Evolutionary conservation across 169 alveolate species (phyloP), one percentile per base, ranked within the genome.

Genomic region (Hammondia hammondi): DNA sequence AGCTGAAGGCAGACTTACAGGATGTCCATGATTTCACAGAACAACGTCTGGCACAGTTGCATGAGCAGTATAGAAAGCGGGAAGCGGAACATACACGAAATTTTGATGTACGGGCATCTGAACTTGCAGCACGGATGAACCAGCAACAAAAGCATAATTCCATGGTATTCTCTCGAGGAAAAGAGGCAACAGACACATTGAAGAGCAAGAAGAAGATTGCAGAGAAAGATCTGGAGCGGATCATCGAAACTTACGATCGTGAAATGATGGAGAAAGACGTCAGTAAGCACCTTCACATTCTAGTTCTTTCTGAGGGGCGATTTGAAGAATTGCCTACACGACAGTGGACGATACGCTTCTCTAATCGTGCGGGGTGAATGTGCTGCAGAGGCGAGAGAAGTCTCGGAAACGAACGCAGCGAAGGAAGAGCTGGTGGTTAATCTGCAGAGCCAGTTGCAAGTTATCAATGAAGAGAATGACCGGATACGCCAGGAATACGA

Each of bases 1-100:
- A 93, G 73, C 93, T 93, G 35, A 93, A 93, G 52, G 91, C 95
- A 37, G 95, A 93, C 70, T 57, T 93, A 70, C 93, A 93, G 35
- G 95, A 93, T 43, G 87, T 93, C 91, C 91, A 48, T 37, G 85
- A 77, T 77, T 77, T 61, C 85, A 87, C 95, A 29, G 95, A 93
- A 39, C 93, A 87, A 24, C 81, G 93, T 43, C 85, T 93, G 19
- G 48, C 89, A 92, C 93, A 85, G 85, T 32, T 93, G 71, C 70
- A 85, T 67, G 95, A 93, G 73, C 81, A 85, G 39, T 87, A 85
- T 52, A 81, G 82, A 10, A 85, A 57, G 93, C 52, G 91, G 48
- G 95, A 72, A 70, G 56, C 89, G 43, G 93, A 93, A 24, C 93
- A 87, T 52, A 87, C 91, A 27, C 93, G 84, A 17, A 84, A 82